Evolutionary conservation across 2,329 filamentous ascomycete species (phyloP).

Genomic region (Talaromyces atroroseus): DNA sequence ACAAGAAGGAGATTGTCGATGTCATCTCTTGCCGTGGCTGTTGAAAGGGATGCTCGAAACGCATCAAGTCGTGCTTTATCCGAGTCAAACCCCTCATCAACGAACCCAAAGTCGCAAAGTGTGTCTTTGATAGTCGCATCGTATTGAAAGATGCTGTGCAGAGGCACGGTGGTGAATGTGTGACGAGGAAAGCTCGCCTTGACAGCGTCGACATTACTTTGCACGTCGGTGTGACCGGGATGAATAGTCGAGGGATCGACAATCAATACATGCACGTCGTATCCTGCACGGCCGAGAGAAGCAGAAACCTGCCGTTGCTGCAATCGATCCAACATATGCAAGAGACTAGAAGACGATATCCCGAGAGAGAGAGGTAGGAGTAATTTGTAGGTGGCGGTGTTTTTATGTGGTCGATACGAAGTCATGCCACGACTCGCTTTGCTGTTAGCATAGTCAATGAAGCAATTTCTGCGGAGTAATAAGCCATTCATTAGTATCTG

Average conservation of each 20-base stretch:
- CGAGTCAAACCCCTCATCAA: conserved; percentile 24
- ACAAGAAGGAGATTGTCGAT: conserved; percentile 64
- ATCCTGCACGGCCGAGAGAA: conserved; percentile 58
- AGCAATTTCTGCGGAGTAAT: conserved; percentile 58
- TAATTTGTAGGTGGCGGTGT: conserved; percentile 47
- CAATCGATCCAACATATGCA: conserved; percentile 69
- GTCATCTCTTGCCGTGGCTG: conserved; percentile 71
- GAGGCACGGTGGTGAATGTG: conserved; percentile 55
- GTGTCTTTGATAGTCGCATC: conserved; percentile 30
- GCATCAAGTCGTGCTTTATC: conserved; percentile 47
- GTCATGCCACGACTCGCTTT: conserved; percentile 78
- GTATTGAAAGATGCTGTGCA: conserved; percentile 57
- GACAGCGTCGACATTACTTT: conserved; percentile 41
- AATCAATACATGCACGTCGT: conserved; percentile 51
- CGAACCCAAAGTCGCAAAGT: conserved; percentile 27
- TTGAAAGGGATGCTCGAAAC: conserved; percentile 59
- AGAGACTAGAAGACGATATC: conserved; percentile 68
- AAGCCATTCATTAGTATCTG: background rate
- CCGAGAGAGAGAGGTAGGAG: conserved; percentile 80
- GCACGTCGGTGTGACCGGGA: conserved; percentile 17
- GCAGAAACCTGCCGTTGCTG: conserved; percentile 60
- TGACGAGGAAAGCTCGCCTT: conserved; percentile 61
- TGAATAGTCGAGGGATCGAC: conserved; percentile 37
- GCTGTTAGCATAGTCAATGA: conserved; percentile 66
- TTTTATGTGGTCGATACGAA: conserved; percentile 50